A percentile compares a stretch with the other conserved stretches of the same genome.
phyloP scores from a whole-genome alignment of 306 rosid species.

The Prunus mira region DNA sequence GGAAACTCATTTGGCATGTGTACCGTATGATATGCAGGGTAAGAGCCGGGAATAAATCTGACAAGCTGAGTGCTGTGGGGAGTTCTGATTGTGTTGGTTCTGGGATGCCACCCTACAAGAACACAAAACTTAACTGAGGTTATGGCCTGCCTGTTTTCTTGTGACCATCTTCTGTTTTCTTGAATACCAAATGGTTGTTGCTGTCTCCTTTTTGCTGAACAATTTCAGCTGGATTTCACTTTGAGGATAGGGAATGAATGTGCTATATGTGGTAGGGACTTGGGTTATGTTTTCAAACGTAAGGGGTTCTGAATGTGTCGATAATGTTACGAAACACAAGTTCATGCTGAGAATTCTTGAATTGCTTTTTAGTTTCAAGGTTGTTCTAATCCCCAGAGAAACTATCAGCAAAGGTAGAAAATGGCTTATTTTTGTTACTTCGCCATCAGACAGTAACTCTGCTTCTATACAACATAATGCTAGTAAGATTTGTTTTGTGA shows the following conservation, averaged over 20 bases:
- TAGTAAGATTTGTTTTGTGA: too few relatives aligned
- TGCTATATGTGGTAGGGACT: neutral
- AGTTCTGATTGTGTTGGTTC: neutral
- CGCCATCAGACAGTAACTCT: too few relatives aligned
- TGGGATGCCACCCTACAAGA: neutral
- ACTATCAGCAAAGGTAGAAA: too few relatives aligned
- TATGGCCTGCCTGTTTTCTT: conserved; percentile 42
- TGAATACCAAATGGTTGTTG: neutral
- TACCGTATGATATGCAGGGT: conserved; percentile 13
- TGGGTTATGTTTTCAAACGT: neutral
- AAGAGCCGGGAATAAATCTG: neutral
- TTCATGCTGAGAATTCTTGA: neutral
- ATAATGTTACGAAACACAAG: neutral
- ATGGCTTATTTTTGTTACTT: too few relatives aligned
- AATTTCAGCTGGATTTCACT: neutral
- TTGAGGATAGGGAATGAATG: neutral
- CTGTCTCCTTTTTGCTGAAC: neutral
- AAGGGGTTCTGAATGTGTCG: neutral
- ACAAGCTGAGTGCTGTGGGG: conserved; percentile 16
- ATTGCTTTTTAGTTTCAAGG: neutral
- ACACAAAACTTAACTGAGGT: conserved; percentile 7
- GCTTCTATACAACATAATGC: too few relatives aligned
- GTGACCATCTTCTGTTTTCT: neutral
- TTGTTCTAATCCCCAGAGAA: neutral
- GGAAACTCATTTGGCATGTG: neutral